These are phyloP conservation scores for Paspalum vaginatum DNA, from an alignment of 176 grass and related monocot species.

Conservation along the genomic window DNA sequence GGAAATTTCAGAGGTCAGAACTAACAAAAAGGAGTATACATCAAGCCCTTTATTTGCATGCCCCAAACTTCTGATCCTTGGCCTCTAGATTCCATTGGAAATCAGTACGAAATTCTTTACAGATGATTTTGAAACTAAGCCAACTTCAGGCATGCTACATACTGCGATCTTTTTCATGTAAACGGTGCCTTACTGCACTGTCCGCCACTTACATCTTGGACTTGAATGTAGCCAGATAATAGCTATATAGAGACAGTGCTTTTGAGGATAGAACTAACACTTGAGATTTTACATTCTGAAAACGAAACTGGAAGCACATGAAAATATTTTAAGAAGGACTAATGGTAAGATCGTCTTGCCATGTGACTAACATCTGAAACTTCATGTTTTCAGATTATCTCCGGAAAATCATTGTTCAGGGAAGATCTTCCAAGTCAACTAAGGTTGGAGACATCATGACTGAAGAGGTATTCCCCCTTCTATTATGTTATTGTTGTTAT, in stretches of 20 bases:
- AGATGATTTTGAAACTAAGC: neutral
- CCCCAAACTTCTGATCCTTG: neutral
- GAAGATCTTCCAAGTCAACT: conserved; percentile 97
- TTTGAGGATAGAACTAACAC: neutral
- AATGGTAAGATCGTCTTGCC: neutral
- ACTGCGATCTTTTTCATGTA: neutral
- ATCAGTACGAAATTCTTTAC: neutral
- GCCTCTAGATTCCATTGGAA: conserved; percentile 2
- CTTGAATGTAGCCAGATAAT: neutral
- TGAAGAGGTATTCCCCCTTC: conserved; percentile 68
- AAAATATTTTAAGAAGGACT: neutral
- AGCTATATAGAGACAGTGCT: neutral
- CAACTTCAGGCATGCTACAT: neutral
- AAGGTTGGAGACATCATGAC: conserved; percentile 99
- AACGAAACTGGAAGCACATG: neutral
- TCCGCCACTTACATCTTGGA: neutral
- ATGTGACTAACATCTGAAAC: conserved; percentile 9
- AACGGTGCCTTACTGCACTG: neutral
- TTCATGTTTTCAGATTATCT: conserved; percentile 80
- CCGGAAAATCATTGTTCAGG: conserved; percentile 96
- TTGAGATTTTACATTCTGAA: neutral
- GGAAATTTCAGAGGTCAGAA: neutral
- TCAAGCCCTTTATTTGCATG: neutral
- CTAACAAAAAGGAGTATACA: conserved; percentile 20
- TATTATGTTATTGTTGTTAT: neutral